Percentiles rank a stretch among this genome's conserved stretches.
Conservation (phyloP, 768 basidiomycete genomes). For the Candolleomyces eurysporus region DNA sequence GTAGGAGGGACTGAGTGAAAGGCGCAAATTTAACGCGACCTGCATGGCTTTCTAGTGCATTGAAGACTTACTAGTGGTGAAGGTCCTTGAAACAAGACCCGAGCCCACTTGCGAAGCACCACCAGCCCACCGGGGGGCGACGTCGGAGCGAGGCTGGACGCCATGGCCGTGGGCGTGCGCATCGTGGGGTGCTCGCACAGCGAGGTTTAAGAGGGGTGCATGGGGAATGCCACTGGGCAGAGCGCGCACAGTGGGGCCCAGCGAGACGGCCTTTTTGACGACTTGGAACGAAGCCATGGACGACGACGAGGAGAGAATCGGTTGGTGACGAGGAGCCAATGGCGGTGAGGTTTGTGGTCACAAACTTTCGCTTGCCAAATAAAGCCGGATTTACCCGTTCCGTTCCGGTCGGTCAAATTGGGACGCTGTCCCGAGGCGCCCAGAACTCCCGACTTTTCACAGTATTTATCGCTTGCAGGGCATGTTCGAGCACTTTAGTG, state of each 20-base stretch:
- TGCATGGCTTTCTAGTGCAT: conserved; percentile 5
- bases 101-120: conserved; percentile 49
- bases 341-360: conserved; percentile 23
- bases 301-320: conserved; percentile 21
- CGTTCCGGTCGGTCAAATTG: conserved; percentile 25
- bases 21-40: conserved; percentile 3
- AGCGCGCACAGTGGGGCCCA: conserved; percentile 77
- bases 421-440: conserved; percentile 9
- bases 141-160: conserved; percentile 56
- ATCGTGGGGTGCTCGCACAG: conserved; percentile 64
- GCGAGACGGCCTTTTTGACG: conserved; percentile 79
- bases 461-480: not conserved
- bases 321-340: conserved; percentile 21
- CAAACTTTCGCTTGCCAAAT: conserved; percentile 28
- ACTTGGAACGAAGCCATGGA: conserved; percentile 70
- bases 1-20: conserved; percentile 47
- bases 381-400: conserved; percentile 38
- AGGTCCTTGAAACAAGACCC: conserved; percentile 65
- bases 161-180: conserved; percentile 59
- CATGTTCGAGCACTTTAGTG: not conserved
- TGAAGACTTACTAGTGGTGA: conserved; percentile 52
- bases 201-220: conserved; percentile 73
- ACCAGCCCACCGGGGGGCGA: conserved; percentile 61
- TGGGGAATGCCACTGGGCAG: conserved; percentile 78
- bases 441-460: not conserved